phyloP scores from a whole-genome alignment of 2,329 filamentous ascomycete genomes.

The Apiospora saccharicola region DNA sequence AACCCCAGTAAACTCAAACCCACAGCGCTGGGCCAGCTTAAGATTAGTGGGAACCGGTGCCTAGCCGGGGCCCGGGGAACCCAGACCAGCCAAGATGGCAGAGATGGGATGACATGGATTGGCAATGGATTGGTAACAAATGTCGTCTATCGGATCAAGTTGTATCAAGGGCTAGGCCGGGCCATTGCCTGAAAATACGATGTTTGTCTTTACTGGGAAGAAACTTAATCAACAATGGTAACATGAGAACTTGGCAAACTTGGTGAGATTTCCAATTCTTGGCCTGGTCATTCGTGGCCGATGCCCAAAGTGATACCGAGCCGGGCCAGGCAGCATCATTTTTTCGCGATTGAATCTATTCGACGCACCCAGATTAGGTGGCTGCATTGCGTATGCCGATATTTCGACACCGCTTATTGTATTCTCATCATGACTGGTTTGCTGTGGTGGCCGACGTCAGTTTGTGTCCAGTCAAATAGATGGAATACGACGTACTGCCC shows the following conservation, averaged over 20 bases:
- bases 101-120: not conserved
- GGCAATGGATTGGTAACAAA: too few relatives aligned
- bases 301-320: slow-evolving; percentile 10
- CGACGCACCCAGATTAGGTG: not conserved
- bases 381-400: not conserved
- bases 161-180: not conserved
- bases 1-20: not conserved
- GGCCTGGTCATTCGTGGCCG: not conserved
- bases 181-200: not conserved
- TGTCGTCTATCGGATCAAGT: not conserved
- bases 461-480: not conserved
- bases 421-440: not conserved
- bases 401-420: not conserved
- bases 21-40: not conserved
- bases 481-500: slow-evolving; percentile 4
- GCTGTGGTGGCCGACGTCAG: not conserved
- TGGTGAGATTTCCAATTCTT: not conserved
- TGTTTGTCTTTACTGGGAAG: not conserved
- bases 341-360: not conserved
- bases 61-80: not conserved
- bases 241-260: not conserved
- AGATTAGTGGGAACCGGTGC: not conserved
- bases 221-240: not conserved
- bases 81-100: not conserved
- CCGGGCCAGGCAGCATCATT: not conserved